Evolutionary conservation across 2,329 filamentous ascomycete genomes (phyloP).

Genomic region (Chaetothyriales sp.): DNA sequence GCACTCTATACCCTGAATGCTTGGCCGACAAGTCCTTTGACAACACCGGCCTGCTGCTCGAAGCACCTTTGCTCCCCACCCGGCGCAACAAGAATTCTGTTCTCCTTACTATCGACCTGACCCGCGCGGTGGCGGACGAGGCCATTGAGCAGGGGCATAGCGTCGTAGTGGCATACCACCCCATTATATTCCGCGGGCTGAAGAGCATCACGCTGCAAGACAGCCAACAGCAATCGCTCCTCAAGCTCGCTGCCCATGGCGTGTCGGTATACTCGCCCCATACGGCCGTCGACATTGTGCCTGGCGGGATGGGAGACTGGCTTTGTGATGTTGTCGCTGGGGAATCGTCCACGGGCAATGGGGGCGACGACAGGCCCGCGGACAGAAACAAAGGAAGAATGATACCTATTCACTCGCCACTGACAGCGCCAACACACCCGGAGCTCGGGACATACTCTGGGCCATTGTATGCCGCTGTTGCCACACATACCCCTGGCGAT

Average conservation of each 20-base stretch:
- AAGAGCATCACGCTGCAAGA: conserved; percentile 77
- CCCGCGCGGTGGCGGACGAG: conserved; percentile 75
- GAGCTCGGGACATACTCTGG: neutral
- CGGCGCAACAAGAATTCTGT: conserved; percentile 50
- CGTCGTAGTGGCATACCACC: conserved; percentile 84
- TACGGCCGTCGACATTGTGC: conserved; percentile 81
- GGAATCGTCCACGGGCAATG: conserved; percentile 16
- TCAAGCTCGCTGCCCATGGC: conserved; percentile 68
- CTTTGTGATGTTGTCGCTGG: conserved; percentile 66
- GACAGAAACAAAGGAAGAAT: conserved; percentile 3
- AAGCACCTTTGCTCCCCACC: conserved; percentile 49
- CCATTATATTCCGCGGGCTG: conserved; percentile 87
- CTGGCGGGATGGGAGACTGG: conserved; percentile 83
- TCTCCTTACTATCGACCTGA: conserved; percentile 81
- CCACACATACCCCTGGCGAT: too few species aligned
- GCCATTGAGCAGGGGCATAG: conserved; percentile 64
- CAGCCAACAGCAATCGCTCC: conserved; percentile 71
- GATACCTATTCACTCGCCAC: neutral
- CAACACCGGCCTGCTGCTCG: conserved; percentile 74
- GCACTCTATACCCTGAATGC: conserved; percentile 74
- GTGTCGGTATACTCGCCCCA: conserved; percentile 95
- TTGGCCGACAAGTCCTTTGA: conserved; percentile 86
- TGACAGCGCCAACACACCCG: too few species aligned
- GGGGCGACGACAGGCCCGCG: conserved; percentile 13
- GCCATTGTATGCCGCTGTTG: neutral